Percentiles rank a stretch among this genome's conserved stretches.
Evolutionary conservation across 768 basidiomycete species (phyloP).

Genomic region (Megacollybia marginata): DNA sequence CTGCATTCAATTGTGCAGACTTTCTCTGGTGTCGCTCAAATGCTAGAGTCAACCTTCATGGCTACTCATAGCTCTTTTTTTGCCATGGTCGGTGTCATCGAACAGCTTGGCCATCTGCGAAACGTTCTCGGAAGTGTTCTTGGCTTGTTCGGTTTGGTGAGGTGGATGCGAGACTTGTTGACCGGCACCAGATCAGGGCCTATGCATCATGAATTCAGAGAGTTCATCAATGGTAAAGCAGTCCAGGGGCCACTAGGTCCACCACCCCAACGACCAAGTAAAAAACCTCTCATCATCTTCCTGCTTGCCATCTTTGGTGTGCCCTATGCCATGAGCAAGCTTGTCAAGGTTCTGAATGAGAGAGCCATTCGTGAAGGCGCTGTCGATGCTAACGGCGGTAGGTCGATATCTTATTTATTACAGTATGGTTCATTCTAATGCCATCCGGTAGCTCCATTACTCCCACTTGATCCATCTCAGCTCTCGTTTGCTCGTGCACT

Average conservation of each 20-base stretch:
- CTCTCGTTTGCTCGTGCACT: constrained; percentile 80
- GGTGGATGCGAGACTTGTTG: constrained; percentile 73
- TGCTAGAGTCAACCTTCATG: constrained; percentile 97
- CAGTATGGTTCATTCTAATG: not conserved
- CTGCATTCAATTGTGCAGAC: constrained; percentile 94
- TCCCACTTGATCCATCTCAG: constrained; percentile 69
- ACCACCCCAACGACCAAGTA: constrained; percentile 56
- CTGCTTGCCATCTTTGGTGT: constrained; percentile 89
- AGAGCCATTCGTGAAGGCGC: constrained; percentile 45
- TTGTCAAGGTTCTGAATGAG: constrained; percentile 70
- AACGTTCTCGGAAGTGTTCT: constrained; percentile 92
- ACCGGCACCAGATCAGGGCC: constrained; percentile 31
- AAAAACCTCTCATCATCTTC: constrained; percentile 90
- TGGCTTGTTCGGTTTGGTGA: constrained; percentile 81
- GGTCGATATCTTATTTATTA: constrained; percentile 24
- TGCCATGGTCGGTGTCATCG: constrained; percentile 93
- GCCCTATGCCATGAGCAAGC: constrained; percentile 88
- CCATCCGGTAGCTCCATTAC: constrained; percentile 24
- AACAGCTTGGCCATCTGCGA: constrained; percentile 87
- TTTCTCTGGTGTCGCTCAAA: constrained; percentile 90
- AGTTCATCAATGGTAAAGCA: constrained; percentile 63
- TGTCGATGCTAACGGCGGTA: constrained; percentile 20
- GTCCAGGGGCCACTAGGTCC: constrained; percentile 39
- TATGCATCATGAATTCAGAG: constrained; percentile 62
- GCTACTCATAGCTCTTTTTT: constrained; percentile 94